Conservation (phyloP, 768 basidiomycete genomes). For the Suillus variegatus region DNA sequence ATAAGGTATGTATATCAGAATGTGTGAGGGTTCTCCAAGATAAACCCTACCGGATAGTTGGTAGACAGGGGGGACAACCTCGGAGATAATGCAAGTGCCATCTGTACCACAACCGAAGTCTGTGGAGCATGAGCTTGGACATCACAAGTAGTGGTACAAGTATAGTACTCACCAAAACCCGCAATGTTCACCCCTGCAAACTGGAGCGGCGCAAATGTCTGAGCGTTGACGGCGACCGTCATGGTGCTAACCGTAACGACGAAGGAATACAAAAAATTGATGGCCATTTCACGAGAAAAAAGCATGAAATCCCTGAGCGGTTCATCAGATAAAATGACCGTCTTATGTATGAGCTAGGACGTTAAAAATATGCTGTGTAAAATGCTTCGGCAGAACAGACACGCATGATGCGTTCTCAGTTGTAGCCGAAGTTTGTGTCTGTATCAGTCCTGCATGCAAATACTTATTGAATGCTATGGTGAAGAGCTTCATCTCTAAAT, state of each 20-base stretch:
- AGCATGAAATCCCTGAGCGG: background rate
- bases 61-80: conserved; percentile 45
- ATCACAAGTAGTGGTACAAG: background rate
- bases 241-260: conserved; percentile 13
- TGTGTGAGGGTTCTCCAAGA: background rate
- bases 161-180: conserved; percentile 40
- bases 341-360: conserved; percentile 16
- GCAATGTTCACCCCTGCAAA: conserved; percentile 54
- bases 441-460: background rate
- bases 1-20: background rate
- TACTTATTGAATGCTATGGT: background rate
- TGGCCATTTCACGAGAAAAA: conserved; percentile 16
- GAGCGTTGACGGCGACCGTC: conserved; percentile 19
- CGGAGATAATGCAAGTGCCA: conserved; percentile 41
- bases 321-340: background rate
- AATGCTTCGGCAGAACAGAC: conserved; percentile 3
- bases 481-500: background rate
- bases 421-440: background rate
- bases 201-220: conserved; percentile 26
- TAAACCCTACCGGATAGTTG: conserved; percentile 40
- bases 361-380: conserved; percentile 16
- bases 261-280: conserved; percentile 18
- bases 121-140: background rate
- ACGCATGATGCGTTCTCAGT: conserved; percentile 2
- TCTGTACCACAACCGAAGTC: conserved; percentile 52